Conservation (phyloP, 2,329 filamentous ascomycete species). For the Rutstroemia sp. region DNA sequence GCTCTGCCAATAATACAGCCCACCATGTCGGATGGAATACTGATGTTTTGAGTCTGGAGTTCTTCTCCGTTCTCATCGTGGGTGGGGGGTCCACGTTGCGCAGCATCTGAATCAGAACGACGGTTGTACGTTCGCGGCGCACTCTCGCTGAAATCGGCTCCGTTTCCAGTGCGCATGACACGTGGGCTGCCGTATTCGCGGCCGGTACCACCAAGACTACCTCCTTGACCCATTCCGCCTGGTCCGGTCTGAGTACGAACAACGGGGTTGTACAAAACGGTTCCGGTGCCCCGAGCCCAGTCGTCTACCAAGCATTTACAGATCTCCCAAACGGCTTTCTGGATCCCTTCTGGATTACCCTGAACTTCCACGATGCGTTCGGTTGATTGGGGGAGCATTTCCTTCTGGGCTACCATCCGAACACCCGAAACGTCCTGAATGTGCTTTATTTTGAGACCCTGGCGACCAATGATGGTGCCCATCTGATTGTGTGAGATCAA, state of each 20-base stretch:
- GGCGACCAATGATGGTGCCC: slow-evolving; percentile 96
- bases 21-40: slow-evolving; percentile 98
- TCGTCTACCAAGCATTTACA: slow-evolving; percentile 98
- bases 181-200: slow-evolving; percentile 56
- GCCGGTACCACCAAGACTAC: slow-evolving; percentile 37
- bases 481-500: slow-evolving; percentile 99
- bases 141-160: slow-evolving; percentile 91
- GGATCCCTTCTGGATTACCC: slow-evolving; percentile 88
- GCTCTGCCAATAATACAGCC: slow-evolving; percentile 96
- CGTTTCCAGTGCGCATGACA: slow-evolving; percentile 93
- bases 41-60: slow-evolving; percentile 98
- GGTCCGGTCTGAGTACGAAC: slow-evolving; percentile 68
- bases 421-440: slow-evolving; percentile 96
- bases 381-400: slow-evolving; percentile 98
- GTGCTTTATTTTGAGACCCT: slow-evolving; percentile 98
- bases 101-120: slow-evolving; percentile 77
- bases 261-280: slow-evolving; percentile 93
- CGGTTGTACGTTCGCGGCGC: slow-evolving; percentile 62
- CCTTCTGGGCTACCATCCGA: slow-evolving; percentile 98
- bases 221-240: slow-evolving; percentile 34
- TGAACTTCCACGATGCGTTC: slow-evolving; percentile 97
- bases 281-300: slow-evolving; percentile 94
- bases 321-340: slow-evolving; percentile 96
- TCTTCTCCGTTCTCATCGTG: slow-evolving; percentile 96
- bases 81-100: slow-evolving; percentile 71